Base-by-base conservation (phyloP, 2,329 filamentous ascomycete species). In the Clarireedia homoeocarpa region DNA sequence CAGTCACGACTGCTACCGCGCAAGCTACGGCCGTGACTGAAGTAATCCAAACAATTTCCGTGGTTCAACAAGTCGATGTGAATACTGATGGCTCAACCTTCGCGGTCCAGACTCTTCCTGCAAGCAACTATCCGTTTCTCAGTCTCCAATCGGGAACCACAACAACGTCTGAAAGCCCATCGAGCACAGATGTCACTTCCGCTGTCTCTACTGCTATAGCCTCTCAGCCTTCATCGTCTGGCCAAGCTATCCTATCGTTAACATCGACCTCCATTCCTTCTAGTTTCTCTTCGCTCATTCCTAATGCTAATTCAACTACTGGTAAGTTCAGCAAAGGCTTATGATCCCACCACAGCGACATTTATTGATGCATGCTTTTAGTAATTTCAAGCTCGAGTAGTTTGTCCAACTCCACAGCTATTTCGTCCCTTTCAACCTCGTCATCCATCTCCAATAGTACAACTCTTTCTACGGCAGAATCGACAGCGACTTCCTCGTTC, bases 11-110 rank as follows among this genome's bases (percentile, higher is more conserved):
- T 10, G 44, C 44, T 10, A 48, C 53, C 9, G 47, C 57, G 15
- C 42, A 59, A 38, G 48, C 52, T 7, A 55, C 61, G 24, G 56
- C 61, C 10, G 62, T 64, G 5, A 66, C 66, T 2, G 62, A 66
- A 48, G 59, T 69, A 27, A 55, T 61, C 9, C 56, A 58, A 12
- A 69, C 67, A 5, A 58, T 69, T 24, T 64, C 65, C 7, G 63
- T 66, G 27, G 58, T 68, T 12, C 63, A 68, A 53, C 65, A 66
- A 46, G 56, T 69, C 42, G 61, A 65, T 52, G 66, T 69, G 45
- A 65, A 69, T 53, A 54, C 60, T 48, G 59, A 60, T 56, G 68
- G 66, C 40, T 65, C 55, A 38, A 67, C 63, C 9, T 56, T 66
- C 34, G 51, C 62, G 5, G 55, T 62, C 23, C 39, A 62, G 53